A percentile compares a stretch with the other conserved stretches of the same genome.
Conservation (phyloP, 768 basidiomycete species). For the Pleurotus ostreatus region DNA sequence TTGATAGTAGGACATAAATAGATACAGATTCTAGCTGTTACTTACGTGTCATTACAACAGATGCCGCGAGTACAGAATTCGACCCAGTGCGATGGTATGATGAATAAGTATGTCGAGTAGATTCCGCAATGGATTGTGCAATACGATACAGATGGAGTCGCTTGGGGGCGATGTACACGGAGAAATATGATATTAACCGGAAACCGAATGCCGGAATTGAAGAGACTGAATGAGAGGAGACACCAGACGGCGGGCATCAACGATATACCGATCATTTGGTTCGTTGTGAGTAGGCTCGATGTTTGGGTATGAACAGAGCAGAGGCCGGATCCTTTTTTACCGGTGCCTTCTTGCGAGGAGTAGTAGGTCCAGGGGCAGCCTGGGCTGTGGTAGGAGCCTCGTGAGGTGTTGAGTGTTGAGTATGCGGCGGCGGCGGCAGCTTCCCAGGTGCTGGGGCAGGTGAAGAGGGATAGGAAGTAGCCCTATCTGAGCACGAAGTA, state of each 20-base stretch:
- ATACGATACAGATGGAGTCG: not conserved
- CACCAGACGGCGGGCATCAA: not conserved
- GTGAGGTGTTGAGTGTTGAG: slow-evolving; percentile 26
- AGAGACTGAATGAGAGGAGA: not conserved
- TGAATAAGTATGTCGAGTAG: too few species aligned
- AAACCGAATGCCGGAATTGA: not conserved
- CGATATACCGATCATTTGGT: slow-evolving; percentile 2
- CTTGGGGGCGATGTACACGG: not conserved
- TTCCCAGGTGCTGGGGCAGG: not conserved
- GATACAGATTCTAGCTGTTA: not conserved
- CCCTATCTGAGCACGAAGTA: not conserved
- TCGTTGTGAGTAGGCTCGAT: slow-evolving; percentile 55
- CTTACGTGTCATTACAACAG: not conserved
- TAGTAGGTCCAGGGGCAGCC: not conserved
- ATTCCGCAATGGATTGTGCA: too few species aligned
- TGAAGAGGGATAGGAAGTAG: not conserved
- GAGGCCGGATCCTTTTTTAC: slow-evolving; percentile 64
- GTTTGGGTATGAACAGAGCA: slow-evolving; percentile 71
- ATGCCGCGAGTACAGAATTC: not conserved
- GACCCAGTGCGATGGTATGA: too few species aligned
- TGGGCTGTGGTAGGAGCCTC: not conserved
- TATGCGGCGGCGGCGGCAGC: not conserved
- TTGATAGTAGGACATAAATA: too few species aligned
- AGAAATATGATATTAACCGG: not conserved
- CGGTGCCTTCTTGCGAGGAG: slow-evolving; percentile 14